Conservation (phyloP, 768 basidiomycete genomes). For the Saitozyma podzolica region DNA sequence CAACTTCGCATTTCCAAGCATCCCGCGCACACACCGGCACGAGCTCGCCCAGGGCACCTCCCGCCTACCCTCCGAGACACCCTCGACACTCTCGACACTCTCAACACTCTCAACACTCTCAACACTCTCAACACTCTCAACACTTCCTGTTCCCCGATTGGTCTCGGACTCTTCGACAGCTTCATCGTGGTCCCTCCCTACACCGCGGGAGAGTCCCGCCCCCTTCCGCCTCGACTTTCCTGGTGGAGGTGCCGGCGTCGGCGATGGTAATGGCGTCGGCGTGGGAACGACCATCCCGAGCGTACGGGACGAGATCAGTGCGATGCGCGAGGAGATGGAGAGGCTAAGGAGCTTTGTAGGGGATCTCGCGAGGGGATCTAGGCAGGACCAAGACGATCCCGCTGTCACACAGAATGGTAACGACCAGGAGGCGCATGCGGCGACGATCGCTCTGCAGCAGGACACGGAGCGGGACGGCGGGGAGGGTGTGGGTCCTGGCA, state of each 20-base stretch:
- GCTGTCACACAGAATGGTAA: no score
- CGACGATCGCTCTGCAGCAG: no score
- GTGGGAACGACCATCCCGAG: background rate
- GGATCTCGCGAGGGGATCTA: conserved; percentile 22
- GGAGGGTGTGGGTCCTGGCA: no score
- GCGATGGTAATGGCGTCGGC: background rate
- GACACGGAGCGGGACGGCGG: no score
- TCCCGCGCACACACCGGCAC: background rate
- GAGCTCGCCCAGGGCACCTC: no score
- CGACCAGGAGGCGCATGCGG: no score
- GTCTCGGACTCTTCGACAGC: background rate
- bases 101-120: no score
- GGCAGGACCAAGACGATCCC: background rate
- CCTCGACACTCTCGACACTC: no score
- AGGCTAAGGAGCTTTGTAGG: conserved; percentile 33
- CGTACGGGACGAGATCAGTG: conserved; percentile 30
- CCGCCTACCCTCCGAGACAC: no score
- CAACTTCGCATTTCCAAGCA: background rate
- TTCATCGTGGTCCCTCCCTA: background rate
- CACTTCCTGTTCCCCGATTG: background rate
- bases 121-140: background rate
- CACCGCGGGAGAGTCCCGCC: background rate
- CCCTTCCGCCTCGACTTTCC: background rate
- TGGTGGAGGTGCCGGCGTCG: background rate
- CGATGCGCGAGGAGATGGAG: conserved; percentile 31